Evolutionary conservation across 2,329 filamentous ascomycete genomes (phyloP).

Genomic region (Fusarium vanettenii): DNA sequence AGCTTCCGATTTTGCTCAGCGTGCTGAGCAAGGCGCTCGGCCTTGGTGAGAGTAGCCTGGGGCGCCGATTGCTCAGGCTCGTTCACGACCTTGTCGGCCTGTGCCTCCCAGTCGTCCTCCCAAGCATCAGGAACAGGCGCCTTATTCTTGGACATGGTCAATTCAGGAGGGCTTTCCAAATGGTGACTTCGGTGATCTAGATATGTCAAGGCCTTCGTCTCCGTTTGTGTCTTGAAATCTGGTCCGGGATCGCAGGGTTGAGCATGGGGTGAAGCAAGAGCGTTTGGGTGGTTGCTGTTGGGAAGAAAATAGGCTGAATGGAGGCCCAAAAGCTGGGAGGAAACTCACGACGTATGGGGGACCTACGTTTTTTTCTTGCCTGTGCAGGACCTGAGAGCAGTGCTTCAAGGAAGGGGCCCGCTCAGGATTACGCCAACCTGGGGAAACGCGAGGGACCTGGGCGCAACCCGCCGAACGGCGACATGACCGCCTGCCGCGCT

Average conservation of each 20-base stretch:
- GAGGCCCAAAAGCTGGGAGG: conserved; percentile 25
- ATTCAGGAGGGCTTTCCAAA: background rate
- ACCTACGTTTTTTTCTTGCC: conserved; percentile 10
- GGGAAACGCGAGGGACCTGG: conserved; percentile 1
- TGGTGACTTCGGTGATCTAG: background rate
- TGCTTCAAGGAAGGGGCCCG: conserved; percentile 1
- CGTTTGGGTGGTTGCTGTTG: conserved; percentile 2
- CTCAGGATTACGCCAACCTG: conserved; percentile 8
- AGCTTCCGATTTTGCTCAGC: conserved; percentile 85
- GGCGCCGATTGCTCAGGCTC: conserved; percentile 49
- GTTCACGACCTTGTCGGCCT: conserved; percentile 70
- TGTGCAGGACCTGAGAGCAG: background rate
- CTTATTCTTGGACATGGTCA: conserved; percentile 58
- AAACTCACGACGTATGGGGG: conserved; percentile 30
- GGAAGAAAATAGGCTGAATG: conserved; percentile 27
- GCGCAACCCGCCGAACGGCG: background rate
- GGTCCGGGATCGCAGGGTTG: conserved; percentile 28
- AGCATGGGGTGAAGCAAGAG: conserved; percentile 29
- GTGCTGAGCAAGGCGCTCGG: conserved; percentile 83
- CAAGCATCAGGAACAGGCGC: conserved; percentile 78
- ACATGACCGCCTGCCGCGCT: background rate
- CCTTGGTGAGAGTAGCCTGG: conserved; percentile 69
- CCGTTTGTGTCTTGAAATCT: conserved; percentile 23
- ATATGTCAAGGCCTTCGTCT: conserved; percentile 32
- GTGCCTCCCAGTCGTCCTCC: conserved; percentile 89